Evolutionary conservation across 192 early-diverging fungal species (phyloP).

Genomic region (Podila clonocystis): DNA sequence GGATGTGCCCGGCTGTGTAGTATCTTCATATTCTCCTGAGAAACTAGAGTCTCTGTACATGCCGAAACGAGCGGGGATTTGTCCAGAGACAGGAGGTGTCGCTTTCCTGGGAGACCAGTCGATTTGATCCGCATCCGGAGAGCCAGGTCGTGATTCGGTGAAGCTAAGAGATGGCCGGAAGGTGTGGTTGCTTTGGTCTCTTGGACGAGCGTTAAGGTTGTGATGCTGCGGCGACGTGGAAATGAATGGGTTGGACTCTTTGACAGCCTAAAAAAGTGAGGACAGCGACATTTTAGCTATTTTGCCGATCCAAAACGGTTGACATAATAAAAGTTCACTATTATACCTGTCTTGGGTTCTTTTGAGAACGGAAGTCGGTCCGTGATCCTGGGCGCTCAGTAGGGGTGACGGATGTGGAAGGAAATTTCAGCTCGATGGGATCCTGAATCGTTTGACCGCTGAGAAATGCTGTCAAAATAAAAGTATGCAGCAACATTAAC

Average conservation of each 20-base stretch:
- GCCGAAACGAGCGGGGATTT: constrained; percentile 17
- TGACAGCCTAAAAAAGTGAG: background rate
- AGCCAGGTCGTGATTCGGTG: constrained; percentile 3
- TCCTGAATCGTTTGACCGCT: constrained; percentile 9
- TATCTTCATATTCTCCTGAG: background rate
- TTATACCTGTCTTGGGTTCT: too few species aligned
- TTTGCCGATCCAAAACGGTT: too few species aligned
- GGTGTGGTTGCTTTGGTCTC: background rate
- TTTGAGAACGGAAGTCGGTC: too few species aligned
- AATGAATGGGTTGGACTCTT: background rate
- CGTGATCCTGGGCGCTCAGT: background rate
- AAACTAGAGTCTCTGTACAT: constrained; percentile 24
- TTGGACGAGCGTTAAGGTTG: background rate
- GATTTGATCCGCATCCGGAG: constrained; percentile 22
- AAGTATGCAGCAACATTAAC: background rate
- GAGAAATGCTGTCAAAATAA: constrained; percentile 2
- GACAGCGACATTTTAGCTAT: too few species aligned
- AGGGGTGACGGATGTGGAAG: background rate
- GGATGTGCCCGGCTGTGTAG: background rate
- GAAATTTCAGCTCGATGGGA: constrained; percentile 15
- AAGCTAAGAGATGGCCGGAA: background rate
- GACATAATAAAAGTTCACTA: too few species aligned
- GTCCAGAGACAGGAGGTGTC: background rate
- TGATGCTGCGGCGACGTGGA: background rate
- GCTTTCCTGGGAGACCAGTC: constrained; percentile 39